Base-by-base conservation (phyloP, 169 alveolate species). In the Cryptosporidium tyzzeri region DNA sequence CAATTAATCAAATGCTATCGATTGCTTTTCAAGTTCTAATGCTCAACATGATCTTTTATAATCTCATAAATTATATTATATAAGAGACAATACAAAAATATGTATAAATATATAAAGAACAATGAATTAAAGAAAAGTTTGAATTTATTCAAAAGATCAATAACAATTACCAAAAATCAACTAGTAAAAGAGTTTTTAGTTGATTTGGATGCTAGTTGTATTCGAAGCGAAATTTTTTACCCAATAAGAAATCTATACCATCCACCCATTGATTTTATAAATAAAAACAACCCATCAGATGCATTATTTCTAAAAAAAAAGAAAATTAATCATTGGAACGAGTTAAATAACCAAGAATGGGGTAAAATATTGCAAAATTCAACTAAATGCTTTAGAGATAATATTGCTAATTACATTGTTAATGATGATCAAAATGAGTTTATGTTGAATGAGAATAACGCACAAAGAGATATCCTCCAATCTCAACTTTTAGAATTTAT, bases 211-310 rank as follows among this genome's bases (percentile, higher is more conserved):
- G 18, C 4, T n/a, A 55, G 8, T 55, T 55, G 29, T 55, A 65
- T 65, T 65, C 71, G 21, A 23, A 29, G 3, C 16, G 84, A 70
- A 65, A 21, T n/a, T 48, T 70, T 70, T 70, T 9, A 14, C 14
- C 35, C 84, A 7, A 9, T 67, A 31, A 39, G 44, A 21, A 70
- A 16, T 23, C 21, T 70, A 21, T 29, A 70, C 18, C 26, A n/a
- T 29, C 84, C 84, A 16, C 37, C 84, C 0, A 48, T 45, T 21
- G 35, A 41, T 8, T 70, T 39, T 45, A 70, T 70, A 18, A 6
- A 23, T 23, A 70, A 18, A 44, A 23, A 70, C 23, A 26, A 23
- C 44, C 35, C 44, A 29, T 23, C 39, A 6, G 35, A 70, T 48
- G 26, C 59, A 44, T 14, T 45, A 21, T 67, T 21, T 6, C 39